Base-by-base conservation (phyloP, 352 stramenopile species). In the Phytophthora macrochlamydospora region DNA sequence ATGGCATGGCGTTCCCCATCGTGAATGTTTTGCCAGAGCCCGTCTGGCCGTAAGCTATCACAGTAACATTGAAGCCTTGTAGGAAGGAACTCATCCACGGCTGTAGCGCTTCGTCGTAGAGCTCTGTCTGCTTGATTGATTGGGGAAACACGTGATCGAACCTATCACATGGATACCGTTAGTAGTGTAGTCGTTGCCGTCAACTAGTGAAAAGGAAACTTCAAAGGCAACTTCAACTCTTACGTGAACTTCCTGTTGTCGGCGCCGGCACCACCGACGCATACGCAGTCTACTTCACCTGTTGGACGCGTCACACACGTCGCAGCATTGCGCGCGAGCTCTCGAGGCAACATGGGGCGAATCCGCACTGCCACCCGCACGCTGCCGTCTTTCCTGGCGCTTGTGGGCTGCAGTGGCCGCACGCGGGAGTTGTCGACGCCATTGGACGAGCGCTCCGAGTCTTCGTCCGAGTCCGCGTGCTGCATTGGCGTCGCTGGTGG, bases 31-130 rank as follows among this genome's bases (percentile, higher is more conserved):
- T 96, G 35, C 89, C 89, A 0, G 87, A 93, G 0, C 87, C 89
- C 6, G 89, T 96, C 51, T 96, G 89, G 11, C 89, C 89, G 45
- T 96, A 96, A 3, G 86, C 89, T 14, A 96, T 90, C 11, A 96
- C 84, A 1, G 89, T 96, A 33, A 93, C 88, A 52, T 96, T 96
- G 68, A 94, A 96, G n/a, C 89, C 89, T 74, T 95, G 87, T 7
- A 96, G 58, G 58, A 96, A 96, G 8, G 86, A 89, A 29, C 86
- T 72, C 71, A 96, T 83, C 62, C 87, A 81, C n/a, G 89, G 87
- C 58, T 91, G 65, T 45, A 96, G 63, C 18, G 83, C 83, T 56
- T 90, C 69, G 13, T 87, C 71, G 33, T 95, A 96, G 42, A 96
- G 52, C 28, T 91, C 85, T 71, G 60, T 71, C 38, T 94, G 87